Evolutionary conservation across 73 alveolate species (phyloP).

Genomic region (Uronychia setigera): DNA sequence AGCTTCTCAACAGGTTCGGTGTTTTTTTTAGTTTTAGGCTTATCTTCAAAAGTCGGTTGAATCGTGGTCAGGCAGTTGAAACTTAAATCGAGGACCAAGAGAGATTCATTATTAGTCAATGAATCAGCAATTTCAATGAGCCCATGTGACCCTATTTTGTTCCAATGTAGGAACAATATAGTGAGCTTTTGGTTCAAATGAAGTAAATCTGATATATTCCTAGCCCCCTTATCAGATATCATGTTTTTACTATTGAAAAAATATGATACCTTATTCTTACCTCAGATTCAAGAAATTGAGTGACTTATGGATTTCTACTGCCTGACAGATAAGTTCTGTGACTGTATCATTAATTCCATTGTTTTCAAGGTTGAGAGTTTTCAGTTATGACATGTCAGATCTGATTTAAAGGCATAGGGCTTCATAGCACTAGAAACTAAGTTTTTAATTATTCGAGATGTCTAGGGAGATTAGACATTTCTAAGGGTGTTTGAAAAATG

Average conservation of each 20-base stretch:
- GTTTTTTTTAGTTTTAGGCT: no score
- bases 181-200: background rate
- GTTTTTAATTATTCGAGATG: background rate
- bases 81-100: constrained; percentile 36
- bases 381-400: background rate
- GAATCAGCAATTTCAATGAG: constrained; percentile 21
- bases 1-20: no score
- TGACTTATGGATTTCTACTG: background rate
- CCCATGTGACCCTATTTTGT: constrained; percentile 27
- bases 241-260: background rate
- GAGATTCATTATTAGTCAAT: constrained; percentile 11
- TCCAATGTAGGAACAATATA: constrained; percentile 45
- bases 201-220: background rate
- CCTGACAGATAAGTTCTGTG: background rate
- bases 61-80: constrained; percentile 51
- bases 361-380: background rate
- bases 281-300: background rate
- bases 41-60: no score
- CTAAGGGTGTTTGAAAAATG: background rate
- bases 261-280: background rate
- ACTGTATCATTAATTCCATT: background rate
- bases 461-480: background rate
- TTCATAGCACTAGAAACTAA: background rate
- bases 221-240: background rate
- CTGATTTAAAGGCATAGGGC: background rate